A percentile compares a stretch with the other conserved stretches of the same genome.
phyloP scores from a whole-genome alignment of 1,284 basidiomycete species.

The Cutaneotrichosporon cyanovorans region DNA sequence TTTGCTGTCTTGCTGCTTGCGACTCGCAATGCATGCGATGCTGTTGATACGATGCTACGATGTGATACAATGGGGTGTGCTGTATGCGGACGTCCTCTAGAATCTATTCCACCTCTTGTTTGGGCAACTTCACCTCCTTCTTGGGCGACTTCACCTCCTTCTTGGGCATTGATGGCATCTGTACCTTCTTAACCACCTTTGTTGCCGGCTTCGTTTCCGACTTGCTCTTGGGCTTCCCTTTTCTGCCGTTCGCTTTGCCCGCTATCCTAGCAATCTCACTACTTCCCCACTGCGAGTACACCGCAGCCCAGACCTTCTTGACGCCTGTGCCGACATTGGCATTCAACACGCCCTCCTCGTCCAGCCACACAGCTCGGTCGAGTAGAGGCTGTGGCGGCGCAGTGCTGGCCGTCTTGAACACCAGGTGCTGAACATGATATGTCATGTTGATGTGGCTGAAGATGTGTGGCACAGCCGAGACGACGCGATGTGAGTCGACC shows the following conservation, averaged over 20 bases:
- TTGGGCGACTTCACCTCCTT: too few species aligned
- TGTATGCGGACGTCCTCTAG: too few species aligned
- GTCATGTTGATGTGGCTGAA: slow-evolving; percentile 89
- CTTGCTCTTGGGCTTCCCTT: background rate
- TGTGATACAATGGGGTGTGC: too few species aligned
- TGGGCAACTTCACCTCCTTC: too few species aligned
- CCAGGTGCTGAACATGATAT: slow-evolving; percentile 56
- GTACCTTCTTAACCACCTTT: background rate
- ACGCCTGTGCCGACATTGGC: slow-evolving; percentile 45
- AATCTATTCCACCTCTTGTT: too few species aligned
- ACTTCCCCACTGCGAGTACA: slow-evolving; percentile 33
- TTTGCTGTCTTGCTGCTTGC: too few species aligned
- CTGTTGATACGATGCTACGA: too few species aligned
- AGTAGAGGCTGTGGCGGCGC: slow-evolving; percentile 1
- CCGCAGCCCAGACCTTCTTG: slow-evolving; percentile 43
- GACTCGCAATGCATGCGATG: too few species aligned
- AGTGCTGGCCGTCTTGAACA: slow-evolving; percentile 8
- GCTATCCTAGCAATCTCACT: too few species aligned
- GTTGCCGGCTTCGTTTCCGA: too few species aligned
- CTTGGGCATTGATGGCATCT: slow-evolving; percentile 1
- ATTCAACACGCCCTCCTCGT: slow-evolving; percentile 21
- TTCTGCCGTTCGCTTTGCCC: background rate
- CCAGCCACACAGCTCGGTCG: slow-evolving; percentile 25
- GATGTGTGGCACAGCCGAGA: slow-evolving; percentile 56
- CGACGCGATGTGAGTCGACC: background rate